These are phyloP conservation scores for Blastobotrys ciferrii DNA, from an alignment of 1,139 yeast species.

Conservation along the genomic window DNA sequence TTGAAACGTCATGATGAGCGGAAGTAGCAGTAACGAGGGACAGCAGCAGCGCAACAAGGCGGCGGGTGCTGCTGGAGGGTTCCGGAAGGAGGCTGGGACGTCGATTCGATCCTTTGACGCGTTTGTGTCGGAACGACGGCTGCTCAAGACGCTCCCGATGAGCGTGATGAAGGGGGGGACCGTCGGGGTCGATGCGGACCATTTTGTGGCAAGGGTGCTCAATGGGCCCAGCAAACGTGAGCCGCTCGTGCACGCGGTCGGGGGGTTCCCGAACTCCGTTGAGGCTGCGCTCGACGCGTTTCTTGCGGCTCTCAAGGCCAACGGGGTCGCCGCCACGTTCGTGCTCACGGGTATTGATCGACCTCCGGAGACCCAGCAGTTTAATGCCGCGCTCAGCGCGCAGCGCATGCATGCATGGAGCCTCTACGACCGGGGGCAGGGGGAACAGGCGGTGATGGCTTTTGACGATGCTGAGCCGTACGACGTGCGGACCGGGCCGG, in stretches of 20 bases:
- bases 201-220: constrained; percentile 63
- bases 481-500: constrained; percentile 21
- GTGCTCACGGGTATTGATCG: constrained; percentile 58
- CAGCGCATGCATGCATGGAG: constrained; percentile 40
- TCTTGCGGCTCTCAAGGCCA: constrained; percentile 56
- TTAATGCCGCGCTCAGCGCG: constrained; percentile 15
- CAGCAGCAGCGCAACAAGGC: neutral
- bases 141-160: constrained; percentile 61
- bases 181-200: constrained; percentile 83
- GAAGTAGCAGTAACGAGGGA: neutral
- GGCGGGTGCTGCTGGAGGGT: neutral
- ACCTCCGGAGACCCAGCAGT: constrained; percentile 18
- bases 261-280: constrained; percentile 75
- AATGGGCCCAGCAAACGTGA: constrained; percentile 58
- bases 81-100: constrained; percentile 2
- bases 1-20: neutral
- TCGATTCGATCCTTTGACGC: constrained; percentile 63
- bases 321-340: constrained; percentile 71
- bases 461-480: constrained; percentile 31
- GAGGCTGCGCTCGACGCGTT: constrained; percentile 56
- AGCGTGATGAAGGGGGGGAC: constrained; percentile 66
- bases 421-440: constrained; percentile 35
- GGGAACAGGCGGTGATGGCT: constrained; percentile 36
- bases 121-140: constrained; percentile 64
- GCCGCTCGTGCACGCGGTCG: constrained; percentile 72